phyloP scores from a whole-genome alignment of 2,329 filamentous ascomycete species.

The Hansfordia pulvinata region DNA sequence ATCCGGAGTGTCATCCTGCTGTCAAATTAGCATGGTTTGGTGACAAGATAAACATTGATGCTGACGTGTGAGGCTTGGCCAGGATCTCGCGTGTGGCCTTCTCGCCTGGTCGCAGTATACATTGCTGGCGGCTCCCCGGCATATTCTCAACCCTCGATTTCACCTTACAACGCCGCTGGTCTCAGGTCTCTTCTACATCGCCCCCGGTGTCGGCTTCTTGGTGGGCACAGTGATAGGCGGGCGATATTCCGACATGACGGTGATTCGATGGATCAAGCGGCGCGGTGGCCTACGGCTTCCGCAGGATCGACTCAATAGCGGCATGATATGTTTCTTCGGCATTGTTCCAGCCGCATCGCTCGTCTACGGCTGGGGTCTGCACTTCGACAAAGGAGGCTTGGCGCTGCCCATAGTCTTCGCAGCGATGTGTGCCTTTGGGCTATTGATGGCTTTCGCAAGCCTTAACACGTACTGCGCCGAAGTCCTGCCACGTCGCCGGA shows the following conservation, averaged over 20 bases:
- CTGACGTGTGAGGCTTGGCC: no score
- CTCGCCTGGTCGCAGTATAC: conserved; percentile 25
- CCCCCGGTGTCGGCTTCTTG: conserved; percentile 58
- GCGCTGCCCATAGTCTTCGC: conserved; percentile 16
- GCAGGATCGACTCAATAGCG: conserved; percentile 53
- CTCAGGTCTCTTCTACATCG: conserved; percentile 60
- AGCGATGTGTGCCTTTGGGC: conserved; percentile 3
- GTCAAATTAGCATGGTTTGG: conserved; percentile 3
- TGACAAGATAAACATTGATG: conserved; percentile 1
- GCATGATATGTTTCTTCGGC: conserved; percentile 40
- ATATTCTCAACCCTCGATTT: conserved; percentile 64
- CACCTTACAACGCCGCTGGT: conserved; percentile 51
- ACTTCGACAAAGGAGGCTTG: conserved; percentile 37
- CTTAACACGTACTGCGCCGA: conserved; percentile 7
- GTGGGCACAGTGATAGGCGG: conserved; percentile 60
- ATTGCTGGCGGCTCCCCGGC: conserved; percentile 53
- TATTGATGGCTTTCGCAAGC: conserved; percentile 4
- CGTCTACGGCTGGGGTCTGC: conserved; percentile 51
- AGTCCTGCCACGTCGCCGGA: conserved; percentile 4
- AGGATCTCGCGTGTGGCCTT: conserved; percentile 9
- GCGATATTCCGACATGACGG: conserved; percentile 53
- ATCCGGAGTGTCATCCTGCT: no score
- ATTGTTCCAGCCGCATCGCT: conserved; percentile 50
- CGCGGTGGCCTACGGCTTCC: conserved; percentile 45
- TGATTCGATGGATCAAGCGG: conserved; percentile 49